A percentile compares a stretch with the other conserved stretches of the same genome.
These are phyloP conservation scores for Penicillium maclennaniae DNA, from an alignment of 495 filamentous ascomycete species.

Conservation along the genomic window DNA sequence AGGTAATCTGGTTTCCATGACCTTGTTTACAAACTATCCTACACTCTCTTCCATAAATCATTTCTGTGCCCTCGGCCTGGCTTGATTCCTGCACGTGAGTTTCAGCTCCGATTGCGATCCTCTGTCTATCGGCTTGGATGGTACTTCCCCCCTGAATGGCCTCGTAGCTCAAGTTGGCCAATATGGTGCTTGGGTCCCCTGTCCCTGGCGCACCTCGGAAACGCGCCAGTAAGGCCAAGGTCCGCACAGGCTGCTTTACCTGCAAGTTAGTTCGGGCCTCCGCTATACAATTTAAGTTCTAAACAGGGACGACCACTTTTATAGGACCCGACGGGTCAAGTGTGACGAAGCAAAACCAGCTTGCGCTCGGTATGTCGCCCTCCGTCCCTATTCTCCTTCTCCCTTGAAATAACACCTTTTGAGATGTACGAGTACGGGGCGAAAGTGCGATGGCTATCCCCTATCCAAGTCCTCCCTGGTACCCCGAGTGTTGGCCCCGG, in stretches of 20 bases:
- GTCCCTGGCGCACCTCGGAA: neutral
- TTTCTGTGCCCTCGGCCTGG: no score
- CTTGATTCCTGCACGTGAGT: no score
- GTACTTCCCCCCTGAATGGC: neutral
- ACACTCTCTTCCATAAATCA: no score
- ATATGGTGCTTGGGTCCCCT: neutral
- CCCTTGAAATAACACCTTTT: neutral
- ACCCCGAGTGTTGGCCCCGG: constrained; percentile 2
- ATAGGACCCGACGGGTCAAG: constrained; percentile 25
- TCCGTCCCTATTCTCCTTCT: neutral
- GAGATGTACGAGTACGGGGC: constrained; percentile 34
- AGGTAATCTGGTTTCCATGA: no score
- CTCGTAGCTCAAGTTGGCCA: neutral
- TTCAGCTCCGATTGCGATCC: no score
- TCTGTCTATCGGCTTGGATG: neutral
- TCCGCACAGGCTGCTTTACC: constrained; percentile 30
- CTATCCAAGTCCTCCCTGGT: neutral
- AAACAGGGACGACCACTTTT: neutral
- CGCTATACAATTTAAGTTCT: neutral
- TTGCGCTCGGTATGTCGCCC: constrained; percentile 14
- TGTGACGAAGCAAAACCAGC: constrained; percentile 31
- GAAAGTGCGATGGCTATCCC: constrained; percentile 34
- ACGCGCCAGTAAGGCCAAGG: constrained; percentile 30
- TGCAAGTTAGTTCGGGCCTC: constrained; percentile 27
- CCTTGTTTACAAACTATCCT: no score